Evolutionary conservation across 2,329 filamentous ascomycete species (phyloP).

Genomic region (Botryotinia narcissicola): DNA sequence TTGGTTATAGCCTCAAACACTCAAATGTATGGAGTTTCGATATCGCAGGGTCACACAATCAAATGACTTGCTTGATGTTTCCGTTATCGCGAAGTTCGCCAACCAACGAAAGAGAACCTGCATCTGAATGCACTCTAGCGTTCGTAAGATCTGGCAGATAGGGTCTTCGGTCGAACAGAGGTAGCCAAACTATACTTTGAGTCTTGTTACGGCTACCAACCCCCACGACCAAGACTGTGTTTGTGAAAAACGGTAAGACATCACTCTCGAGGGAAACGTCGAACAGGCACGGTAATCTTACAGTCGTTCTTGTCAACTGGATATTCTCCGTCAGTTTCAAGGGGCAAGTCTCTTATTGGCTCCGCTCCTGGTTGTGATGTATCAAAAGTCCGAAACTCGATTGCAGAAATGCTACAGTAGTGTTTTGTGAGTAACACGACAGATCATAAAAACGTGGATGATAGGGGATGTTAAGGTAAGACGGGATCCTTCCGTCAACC

Average conservation of each 20-base stretch:
- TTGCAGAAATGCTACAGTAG: background rate
- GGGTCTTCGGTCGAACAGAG: background rate
- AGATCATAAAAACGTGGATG: background rate
- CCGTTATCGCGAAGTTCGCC: background rate
- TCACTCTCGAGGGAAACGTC: background rate
- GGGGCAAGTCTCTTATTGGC: background rate
- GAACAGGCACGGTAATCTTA: background rate
- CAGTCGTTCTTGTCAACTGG: background rate
- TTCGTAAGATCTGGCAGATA: background rate
- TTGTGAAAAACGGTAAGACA: background rate
- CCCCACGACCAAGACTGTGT: background rate
- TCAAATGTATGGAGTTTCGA: background rate
- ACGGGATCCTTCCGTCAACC: background rate
- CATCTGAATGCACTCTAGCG: background rate
- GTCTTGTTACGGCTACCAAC: background rate
- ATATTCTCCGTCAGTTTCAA: background rate
- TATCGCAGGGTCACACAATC: background rate
- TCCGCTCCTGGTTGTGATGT: background rate
- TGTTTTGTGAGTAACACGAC: background rate
- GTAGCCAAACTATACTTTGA: background rate
- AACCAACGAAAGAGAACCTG: background rate
- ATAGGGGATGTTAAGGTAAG: background rate
- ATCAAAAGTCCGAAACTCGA: background rate
- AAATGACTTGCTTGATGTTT: background rate
- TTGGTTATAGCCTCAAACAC: background rate